Conservation (phyloP, 1,284 basidiomycete species). For the Cystobasidium sp. region DNA sequence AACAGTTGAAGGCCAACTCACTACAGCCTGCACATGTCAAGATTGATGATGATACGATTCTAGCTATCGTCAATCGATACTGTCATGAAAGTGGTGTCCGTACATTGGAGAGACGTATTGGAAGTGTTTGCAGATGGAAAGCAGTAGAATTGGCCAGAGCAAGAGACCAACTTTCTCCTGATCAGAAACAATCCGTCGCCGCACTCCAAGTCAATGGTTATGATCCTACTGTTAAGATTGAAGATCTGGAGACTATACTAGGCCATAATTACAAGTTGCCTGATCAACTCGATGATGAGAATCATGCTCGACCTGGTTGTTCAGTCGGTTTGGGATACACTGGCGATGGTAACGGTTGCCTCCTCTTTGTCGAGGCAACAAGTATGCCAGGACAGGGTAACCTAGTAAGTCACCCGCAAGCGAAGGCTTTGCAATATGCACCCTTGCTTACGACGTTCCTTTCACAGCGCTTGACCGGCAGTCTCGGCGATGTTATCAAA, state of each 20-base stretch:
- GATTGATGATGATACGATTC: conserved; percentile 70
- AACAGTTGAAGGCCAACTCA: conserved; percentile 75
- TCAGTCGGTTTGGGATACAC: conserved; percentile 86
- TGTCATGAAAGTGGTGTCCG: conserved; percentile 92
- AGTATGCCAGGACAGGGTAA: conserved; percentile 71
- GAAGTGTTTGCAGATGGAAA: conserved; percentile 80
- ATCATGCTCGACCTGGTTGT: conserved; percentile 55
- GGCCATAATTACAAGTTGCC: conserved; percentile 80
- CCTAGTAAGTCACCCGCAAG: conserved; percentile 61
- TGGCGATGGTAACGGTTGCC: conserved; percentile 82
- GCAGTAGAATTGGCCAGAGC: conserved; percentile 85
- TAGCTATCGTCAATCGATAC: conserved; percentile 74
- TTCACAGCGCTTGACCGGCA: conserved; percentile 38
- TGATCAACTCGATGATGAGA: conserved; percentile 75
- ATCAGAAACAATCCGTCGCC: conserved; percentile 44
- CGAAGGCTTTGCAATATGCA: background rate
- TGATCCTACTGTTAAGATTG: conserved; percentile 66
- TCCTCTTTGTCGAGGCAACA: conserved; percentile 79
- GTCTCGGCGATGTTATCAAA: conserved; percentile 71
- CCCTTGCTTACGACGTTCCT: background rate
- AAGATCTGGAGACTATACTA: conserved; percentile 81
- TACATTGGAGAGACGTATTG: conserved; percentile 82
- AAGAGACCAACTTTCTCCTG: conserved; percentile 60
- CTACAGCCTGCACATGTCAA: conserved; percentile 64
- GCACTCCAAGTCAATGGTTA: conserved; percentile 61